A percentile compares a stretch with the other conserved stretches of the same genome.
These are phyloP conservation scores for Furcasterigmium sp. DNA, from an alignment of 2,329 filamentous ascomycete genomes.

Conservation along the genomic window DNA sequence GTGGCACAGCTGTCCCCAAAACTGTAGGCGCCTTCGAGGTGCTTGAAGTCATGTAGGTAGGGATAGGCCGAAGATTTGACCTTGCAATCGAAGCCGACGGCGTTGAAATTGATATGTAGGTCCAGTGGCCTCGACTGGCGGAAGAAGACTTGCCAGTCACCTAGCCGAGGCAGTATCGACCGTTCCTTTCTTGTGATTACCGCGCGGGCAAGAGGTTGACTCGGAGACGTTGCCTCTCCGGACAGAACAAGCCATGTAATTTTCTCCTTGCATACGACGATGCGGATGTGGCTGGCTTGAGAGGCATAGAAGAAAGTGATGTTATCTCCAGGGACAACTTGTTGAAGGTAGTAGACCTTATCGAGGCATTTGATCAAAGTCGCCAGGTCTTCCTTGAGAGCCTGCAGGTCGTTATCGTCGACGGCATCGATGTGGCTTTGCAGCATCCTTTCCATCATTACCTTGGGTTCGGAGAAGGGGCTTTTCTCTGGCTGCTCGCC, in stretches of 20 bases:
- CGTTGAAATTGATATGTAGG: too few relatives aligned
- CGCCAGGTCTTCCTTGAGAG: too few relatives aligned
- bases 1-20: slow-evolving; percentile 5
- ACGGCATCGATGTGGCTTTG: too few relatives aligned
- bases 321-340: slow-evolving; percentile 1
- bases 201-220: too few relatives aligned
- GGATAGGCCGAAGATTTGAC: too few relatives aligned
- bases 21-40: not conserved
- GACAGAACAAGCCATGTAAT: slow-evolving; percentile 12
- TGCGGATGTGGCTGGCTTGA: slow-evolving; percentile 2
- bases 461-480: too few relatives aligned
- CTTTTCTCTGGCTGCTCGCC: too few relatives aligned
- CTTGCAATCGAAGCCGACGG: too few relatives aligned
- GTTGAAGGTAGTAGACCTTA: not conserved
- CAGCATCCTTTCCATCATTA: not conserved
- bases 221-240: not conserved
- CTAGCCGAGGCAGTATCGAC: not conserved
- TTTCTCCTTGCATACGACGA: slow-evolving; percentile 3
- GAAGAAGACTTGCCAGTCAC: too few relatives aligned
- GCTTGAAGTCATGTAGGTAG: not conserved
- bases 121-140: too few relatives aligned
- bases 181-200: not conserved
- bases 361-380: not conserved
- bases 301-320: slow-evolving; percentile 9
- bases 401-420: too few relatives aligned